These are phyloP conservation scores for Ailanthus altissimus DNA, from an alignment of 345 rosid genomes.

Conservation along the genomic window DNA sequence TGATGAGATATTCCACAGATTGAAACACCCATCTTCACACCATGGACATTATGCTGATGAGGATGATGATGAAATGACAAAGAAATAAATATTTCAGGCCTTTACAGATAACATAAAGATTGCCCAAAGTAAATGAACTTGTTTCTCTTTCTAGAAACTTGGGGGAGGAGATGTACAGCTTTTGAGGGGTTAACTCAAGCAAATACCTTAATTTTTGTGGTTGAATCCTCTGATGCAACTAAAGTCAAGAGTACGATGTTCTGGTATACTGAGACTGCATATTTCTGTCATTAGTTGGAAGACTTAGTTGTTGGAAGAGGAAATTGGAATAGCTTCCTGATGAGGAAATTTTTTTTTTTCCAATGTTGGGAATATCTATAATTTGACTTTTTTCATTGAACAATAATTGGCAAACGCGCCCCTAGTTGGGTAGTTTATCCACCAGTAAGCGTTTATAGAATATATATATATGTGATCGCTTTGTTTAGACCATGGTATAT, in stretches of 20 bases:
- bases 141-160: constrained; percentile 18
- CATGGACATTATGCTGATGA: constrained; percentile 39
- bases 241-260: constrained; percentile 18
- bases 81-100: constrained; percentile 26
- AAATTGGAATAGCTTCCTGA: neutral
- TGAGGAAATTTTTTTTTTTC: neutral
- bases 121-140: neutral
- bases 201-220: neutral
- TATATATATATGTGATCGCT: neutral
- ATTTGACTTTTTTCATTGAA: constrained; percentile 15
- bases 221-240: constrained; percentile 6
- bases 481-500: neutral
- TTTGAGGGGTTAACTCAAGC: neutral
- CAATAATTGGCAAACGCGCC: neutral
- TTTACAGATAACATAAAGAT: constrained; percentile 31
- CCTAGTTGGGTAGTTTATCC: neutral
- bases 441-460: neutral
- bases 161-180: constrained; percentile 32
- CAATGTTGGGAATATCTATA: constrained; percentile 1
- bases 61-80: constrained; percentile 31
- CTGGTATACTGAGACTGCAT: neutral
- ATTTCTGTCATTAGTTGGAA: constrained; percentile 4
- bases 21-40: constrained; percentile 65
- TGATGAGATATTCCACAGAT: constrained; percentile 86
- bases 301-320: constrained; percentile 9